Percentiles rank a stretch among this genome's conserved stretches.
Evolutionary conservation across 2,329 filamentous ascomycete species (phyloP).

Genomic region (Sarocladiaceae sp.): DNA sequence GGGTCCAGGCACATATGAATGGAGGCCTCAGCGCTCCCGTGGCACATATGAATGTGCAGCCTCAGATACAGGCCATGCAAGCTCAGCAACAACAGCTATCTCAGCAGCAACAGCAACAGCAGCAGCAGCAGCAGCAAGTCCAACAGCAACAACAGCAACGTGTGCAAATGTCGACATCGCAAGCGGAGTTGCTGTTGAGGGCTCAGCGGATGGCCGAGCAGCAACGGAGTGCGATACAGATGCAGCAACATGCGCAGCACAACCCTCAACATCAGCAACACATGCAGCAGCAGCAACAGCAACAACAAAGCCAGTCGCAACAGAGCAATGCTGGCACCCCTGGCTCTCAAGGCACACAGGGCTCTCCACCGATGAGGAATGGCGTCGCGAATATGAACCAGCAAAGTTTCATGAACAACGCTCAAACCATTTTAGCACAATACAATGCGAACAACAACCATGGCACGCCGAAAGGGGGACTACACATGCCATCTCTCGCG

Average conservation of each 20-base stretch:
- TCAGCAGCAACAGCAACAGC: constrained; percentile 34
- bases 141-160: constrained; percentile 41
- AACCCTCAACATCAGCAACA: constrained; percentile 23
- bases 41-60: constrained; percentile 60
- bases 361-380: constrained; percentile 34
- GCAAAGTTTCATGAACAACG: constrained; percentile 48
- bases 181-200: constrained; percentile 56
- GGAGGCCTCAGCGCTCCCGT: constrained; percentile 44
- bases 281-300: constrained; percentile 33
- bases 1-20: constrained; percentile 43
- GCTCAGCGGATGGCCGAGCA: constrained; percentile 64
- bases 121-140: constrained; percentile 29
- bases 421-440: constrained; percentile 48
- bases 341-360: constrained; percentile 33
- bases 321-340: constrained; percentile 26
- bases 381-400: constrained; percentile 42
- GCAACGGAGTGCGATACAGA: constrained; percentile 49
- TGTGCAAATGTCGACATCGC: constrained; percentile 45
- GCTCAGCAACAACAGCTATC: constrained; percentile 20
- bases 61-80: constrained; percentile 45
- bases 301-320: constrained; percentile 24
- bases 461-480: constrained; percentile 32
- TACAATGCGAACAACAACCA: constrained; percentile 43
- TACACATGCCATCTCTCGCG: constrained; percentile 42
- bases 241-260: constrained; percentile 32